phyloP scores from a whole-genome alignment of 2,329 filamentous ascomycete species.

The Diaporthe longicolla region DNA sequence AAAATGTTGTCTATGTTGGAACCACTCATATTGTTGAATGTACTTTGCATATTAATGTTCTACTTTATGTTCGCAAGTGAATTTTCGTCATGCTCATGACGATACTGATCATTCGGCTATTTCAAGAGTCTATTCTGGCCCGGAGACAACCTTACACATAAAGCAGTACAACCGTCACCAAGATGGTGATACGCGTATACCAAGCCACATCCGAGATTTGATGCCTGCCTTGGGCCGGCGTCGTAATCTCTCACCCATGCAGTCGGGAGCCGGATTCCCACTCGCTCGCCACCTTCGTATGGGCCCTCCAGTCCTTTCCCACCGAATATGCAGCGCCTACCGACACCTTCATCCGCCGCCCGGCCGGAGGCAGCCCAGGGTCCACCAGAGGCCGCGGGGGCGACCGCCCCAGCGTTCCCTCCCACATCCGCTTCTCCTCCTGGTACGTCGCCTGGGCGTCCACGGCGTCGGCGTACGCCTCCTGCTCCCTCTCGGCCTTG shows the following conservation, averaged over 20 bases:
- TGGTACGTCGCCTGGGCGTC: conserved; percentile 57
- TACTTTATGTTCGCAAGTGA: not conserved
- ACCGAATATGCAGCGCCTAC: conserved; percentile 56
- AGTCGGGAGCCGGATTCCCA: conserved; percentile 56
- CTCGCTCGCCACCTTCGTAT: conserved; percentile 54
- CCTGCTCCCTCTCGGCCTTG: conserved; percentile 57
- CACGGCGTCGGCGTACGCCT: conserved; percentile 58
- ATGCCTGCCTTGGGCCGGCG: not conserved
- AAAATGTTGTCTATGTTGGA: not conserved
- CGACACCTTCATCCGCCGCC: conserved; percentile 45
- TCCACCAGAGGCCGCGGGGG: conserved; percentile 52
- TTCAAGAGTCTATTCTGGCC: not conserved
- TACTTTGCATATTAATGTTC: not conserved
- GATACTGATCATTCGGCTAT: not conserved
- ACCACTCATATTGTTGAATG: not conserved
- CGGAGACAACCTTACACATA: not conserved
- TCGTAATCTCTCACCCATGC: conserved; percentile 21
- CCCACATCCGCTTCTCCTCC: conserved; percentile 63
- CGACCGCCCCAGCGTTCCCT: conserved; percentile 55
- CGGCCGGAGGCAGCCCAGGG: conserved; percentile 29
- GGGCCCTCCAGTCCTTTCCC: conserved; percentile 57
- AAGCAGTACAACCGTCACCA: not conserved
- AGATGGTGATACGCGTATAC: conserved; percentile 31
- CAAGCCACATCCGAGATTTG: conserved; percentile 24
- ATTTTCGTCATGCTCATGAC: not conserved